Base-by-base conservation (phyloP, 192 early-diverging fungal species). In the Entomortierella lignicola region DNA sequence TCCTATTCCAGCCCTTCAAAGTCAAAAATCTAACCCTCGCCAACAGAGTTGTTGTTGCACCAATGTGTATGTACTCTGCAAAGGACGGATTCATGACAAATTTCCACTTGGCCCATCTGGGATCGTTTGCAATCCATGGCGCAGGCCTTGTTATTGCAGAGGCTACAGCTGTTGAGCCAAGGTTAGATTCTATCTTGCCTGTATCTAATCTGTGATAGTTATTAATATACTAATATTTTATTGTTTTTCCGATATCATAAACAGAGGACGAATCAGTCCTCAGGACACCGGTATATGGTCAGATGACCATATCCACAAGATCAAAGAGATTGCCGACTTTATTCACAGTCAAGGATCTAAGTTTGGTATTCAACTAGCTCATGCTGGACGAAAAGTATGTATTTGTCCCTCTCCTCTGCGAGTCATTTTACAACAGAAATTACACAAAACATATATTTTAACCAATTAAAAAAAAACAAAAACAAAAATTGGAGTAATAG, bases 21-120 rank as follows among this genome's bases (percentile, higher is more conserved):
- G 80, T 95, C 63, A 88, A 92, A 52, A 70, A 73, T 4, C 58
- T 92, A 37, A 90, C 84, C 18, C 71, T 94, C 47, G 91, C 91
- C 47, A 98, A 97, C 82, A 87, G 94, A 26, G 64, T 94, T 15
- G 74, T 80, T 18, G 89, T 95, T 27, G 89, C 92, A 44, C 95
- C 95, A 48, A 97, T 95, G 95, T 94, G 94, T 82, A 90, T 86
- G 89, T 94, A 92, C 75, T 89, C 89, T 20, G 67, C 86, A 0
- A 61, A 87, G 23, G 89, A 94, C 68, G 94, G 93, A 0, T 86
- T 85, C 32, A 66, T 88, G 50, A 92, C 77, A 25, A 82, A 88
- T 61, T 92, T 85, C 60, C 91, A 94, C 57, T 41, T 92, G 1
- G 86, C 81, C 23, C 90, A 90, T 69, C 69, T 80, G n/a, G 89